A percentile compares a stretch with the other conserved stretches of the same genome.
phyloP scores from a whole-genome alignment of 345 rosid species.

The Odontarrhena argentea region DNA sequence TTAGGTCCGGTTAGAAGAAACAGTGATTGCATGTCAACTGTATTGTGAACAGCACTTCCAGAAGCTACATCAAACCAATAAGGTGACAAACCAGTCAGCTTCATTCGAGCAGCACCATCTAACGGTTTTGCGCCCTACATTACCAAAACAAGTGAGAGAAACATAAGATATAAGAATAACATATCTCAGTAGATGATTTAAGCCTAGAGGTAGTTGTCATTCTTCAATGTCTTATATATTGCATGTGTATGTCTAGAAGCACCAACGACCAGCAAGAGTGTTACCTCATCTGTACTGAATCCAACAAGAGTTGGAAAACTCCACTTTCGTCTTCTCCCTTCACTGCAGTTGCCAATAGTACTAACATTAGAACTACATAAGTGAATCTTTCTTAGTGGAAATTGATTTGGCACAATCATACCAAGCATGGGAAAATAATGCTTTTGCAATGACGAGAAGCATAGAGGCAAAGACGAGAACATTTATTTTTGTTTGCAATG shows the following conservation, averaged over 20 bases:
- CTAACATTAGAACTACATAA: conserved; percentile 27
- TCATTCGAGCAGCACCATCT: conserved; percentile 54
- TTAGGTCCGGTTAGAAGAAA: conserved; percentile 95
- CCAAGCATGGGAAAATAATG: conserved; percentile 90
- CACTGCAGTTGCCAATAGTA: conserved; percentile 53
- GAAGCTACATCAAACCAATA: conserved; percentile 91
- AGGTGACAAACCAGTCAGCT: conserved; percentile 73
- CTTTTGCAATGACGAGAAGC: conserved; percentile 91
- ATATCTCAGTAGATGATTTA: conserved; percentile 6
- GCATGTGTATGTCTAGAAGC: not conserved
- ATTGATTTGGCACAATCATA: conserved; percentile 31
- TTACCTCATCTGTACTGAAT: conserved; percentile 62
- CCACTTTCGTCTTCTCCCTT: conserved; percentile 96
- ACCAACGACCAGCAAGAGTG: conserved; percentile 14
- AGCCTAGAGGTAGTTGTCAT: conserved; percentile 3
- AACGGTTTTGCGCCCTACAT: conserved; percentile 50
- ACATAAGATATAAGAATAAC: conserved; percentile 19
- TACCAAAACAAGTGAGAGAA: conserved; percentile 14
- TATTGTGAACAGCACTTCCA: conserved; percentile 81
- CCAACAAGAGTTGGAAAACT: conserved; percentile 74
- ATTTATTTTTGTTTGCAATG: conserved; percentile 77
- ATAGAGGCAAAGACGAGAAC: conserved; percentile 81
- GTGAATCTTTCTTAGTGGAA: conserved; percentile 23
- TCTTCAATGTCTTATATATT: not conserved
- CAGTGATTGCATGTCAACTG: conserved; percentile 81